phyloP scores from a whole-genome alignment of 2,329 filamentous ascomycete species.

The Colletotrichum sp. region DNA sequence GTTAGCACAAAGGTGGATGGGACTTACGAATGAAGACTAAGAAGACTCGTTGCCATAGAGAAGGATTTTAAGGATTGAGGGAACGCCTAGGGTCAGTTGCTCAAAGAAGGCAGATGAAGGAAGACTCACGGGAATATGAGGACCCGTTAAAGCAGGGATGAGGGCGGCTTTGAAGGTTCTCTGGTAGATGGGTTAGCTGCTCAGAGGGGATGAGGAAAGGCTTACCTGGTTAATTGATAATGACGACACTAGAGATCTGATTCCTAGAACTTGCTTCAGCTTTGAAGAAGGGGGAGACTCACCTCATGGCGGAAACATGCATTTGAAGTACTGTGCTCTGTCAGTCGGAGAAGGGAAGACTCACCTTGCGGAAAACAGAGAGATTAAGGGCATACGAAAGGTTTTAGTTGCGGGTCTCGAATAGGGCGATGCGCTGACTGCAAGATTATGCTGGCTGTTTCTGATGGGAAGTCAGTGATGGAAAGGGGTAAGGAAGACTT shows the following conservation, averaged over 20 bases:
- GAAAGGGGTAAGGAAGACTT: neutral
- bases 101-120: neutral
- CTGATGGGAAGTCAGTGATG: neutral
- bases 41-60: neutral
- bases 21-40: neutral
- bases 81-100: neutral
- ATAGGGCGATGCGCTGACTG: neutral
- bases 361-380: accelerated
- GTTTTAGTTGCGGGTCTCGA: neutral
- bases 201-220: neutral
- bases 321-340: neutral
- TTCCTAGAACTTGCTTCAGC: neutral
- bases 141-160: neutral
- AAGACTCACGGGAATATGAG: neutral
- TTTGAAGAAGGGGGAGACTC: neutral
- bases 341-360: neutral
- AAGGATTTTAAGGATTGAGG: neutral
- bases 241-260: neutral
- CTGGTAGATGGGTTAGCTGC: neutral
- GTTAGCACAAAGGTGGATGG: neutral
- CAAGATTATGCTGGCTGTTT: accelerated
- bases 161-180: neutral
- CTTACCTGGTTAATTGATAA: neutral
- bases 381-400: neutral
- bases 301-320: neutral